Conservation (phyloP, 768 basidiomycete species). For the Mycena latifolia region DNA sequence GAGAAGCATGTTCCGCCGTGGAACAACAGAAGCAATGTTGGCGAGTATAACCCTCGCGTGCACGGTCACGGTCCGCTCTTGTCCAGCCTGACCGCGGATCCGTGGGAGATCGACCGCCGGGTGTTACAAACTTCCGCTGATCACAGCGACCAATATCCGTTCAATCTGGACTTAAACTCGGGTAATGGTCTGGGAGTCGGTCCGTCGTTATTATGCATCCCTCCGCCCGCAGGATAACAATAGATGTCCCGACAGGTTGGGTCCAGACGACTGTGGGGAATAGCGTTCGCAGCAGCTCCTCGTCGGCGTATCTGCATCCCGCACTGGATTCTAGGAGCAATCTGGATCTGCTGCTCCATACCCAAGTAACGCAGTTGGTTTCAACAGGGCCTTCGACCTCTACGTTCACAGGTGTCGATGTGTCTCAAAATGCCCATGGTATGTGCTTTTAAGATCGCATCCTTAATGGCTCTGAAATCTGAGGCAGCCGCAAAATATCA, state of each 20-base stretch:
- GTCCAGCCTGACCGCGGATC: conserved; percentile 33
- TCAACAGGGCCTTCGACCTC: neutral
- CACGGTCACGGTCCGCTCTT: conserved; percentile 38
- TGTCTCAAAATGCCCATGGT: neutral
- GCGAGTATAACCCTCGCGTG: conserved; percentile 36
- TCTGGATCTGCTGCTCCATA: conserved; percentile 33
- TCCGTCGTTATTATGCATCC: conserved; percentile 13
- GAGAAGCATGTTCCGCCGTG: conserved; percentile 38
- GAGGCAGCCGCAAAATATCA: neutral
- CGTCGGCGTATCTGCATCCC: conserved; percentile 34
- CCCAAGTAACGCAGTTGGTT: conserved; percentile 21
- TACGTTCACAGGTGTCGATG: neutral
- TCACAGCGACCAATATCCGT: conserved; percentile 39
- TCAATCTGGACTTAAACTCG: too few species aligned
- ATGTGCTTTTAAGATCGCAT: neutral
- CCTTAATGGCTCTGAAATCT: neutral
- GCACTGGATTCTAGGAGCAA: conserved; percentile 31
- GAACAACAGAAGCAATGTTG: conserved; percentile 38
- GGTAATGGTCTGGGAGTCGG: conserved; percentile 43
- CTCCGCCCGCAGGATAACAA: neutral
- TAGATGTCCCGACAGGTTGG: conserved; percentile 26
- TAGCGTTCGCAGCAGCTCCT: conserved; percentile 31
- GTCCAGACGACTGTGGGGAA: conserved; percentile 29
- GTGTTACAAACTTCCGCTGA: conserved; percentile 39
- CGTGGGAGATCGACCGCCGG: conserved; percentile 33